These are phyloP conservation scores for Cytospora leucostoma DNA, from an alignment of 2,329 filamentous ascomycete genomes.

Conservation along the genomic window DNA sequence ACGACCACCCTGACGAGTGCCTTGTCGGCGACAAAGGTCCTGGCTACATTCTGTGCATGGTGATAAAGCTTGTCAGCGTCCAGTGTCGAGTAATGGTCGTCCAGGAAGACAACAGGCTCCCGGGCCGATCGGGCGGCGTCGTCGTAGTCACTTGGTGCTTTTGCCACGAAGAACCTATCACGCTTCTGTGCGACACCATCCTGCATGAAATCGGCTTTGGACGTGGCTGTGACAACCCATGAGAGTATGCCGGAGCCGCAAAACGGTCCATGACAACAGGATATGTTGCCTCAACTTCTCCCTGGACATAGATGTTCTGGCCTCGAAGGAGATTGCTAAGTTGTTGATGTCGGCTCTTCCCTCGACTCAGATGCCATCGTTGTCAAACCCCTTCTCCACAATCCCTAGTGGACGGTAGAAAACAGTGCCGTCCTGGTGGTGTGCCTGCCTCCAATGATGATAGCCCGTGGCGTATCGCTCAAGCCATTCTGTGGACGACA, in stretches of 20 bases:
- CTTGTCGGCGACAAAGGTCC: constrained; percentile 29
- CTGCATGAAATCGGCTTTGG: constrained; percentile 25
- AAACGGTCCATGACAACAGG: constrained; percentile 30
- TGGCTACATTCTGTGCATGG: constrained; percentile 31
- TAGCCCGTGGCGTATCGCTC: constrained; percentile 18
- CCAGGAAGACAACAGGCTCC: constrained; percentile 5
- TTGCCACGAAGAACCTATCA: constrained; percentile 18
- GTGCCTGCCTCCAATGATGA: constrained; percentile 20
- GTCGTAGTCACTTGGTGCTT: not conserved
- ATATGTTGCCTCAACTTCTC: constrained; percentile 28
- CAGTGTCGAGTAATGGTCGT: constrained; percentile 18
- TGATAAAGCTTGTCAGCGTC: constrained; percentile 27
- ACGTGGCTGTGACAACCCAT: constrained; percentile 26
- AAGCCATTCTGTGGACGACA: constrained; percentile 11
- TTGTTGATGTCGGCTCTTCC: constrained; percentile 33
- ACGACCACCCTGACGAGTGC: constrained; percentile 30
- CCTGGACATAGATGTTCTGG: constrained; percentile 27
- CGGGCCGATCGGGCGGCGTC: constrained; percentile 4
- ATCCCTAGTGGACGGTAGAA: constrained; percentile 26
- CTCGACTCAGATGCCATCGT: constrained; percentile 31
- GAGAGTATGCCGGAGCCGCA: constrained; percentile 31
- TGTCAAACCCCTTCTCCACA: constrained; percentile 32
- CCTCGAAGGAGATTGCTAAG: constrained; percentile 25
- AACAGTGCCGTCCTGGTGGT: not conserved
- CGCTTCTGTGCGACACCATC: not conserved